phyloP scores from a whole-genome alignment of 495 filamentous ascomycete genomes.

The Neurospora terricola region DNA sequence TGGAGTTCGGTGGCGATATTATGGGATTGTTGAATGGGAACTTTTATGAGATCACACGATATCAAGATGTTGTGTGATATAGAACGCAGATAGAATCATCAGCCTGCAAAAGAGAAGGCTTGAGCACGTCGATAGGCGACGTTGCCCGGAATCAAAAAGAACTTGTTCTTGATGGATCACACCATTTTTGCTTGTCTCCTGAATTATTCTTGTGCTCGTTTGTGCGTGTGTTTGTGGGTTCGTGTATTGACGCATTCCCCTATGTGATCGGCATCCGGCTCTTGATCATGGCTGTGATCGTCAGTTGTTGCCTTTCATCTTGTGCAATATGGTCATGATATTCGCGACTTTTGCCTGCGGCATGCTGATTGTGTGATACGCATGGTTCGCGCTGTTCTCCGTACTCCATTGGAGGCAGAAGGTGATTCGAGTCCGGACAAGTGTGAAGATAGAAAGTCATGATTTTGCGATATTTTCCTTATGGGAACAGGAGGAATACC shows the following conservation, averaged over 20 bases:
- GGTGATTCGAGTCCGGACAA: neutral
- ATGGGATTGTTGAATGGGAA: neutral
- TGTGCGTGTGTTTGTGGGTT: neutral
- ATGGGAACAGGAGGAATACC: neutral
- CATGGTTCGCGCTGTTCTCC: neutral
- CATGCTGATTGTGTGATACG: neutral
- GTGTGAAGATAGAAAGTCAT: neutral
- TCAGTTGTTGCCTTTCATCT: neutral
- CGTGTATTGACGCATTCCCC: neutral
- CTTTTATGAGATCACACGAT: neutral
- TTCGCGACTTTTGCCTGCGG: neutral
- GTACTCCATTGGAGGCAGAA: neutral
- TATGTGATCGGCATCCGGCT: neutral
- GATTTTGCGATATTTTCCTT: neutral
- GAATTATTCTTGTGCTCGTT: neutral
- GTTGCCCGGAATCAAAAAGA: neutral
- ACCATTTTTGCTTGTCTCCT: neutral
- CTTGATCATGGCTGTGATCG: neutral
- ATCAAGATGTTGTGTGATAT: neutral
- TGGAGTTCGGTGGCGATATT: neutral
- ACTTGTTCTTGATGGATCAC: neutral
- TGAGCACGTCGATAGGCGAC: neutral
- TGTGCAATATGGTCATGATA: neutral
- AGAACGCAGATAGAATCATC: neutral
- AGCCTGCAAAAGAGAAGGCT: neutral